Conservation (phyloP, 805 yeast genomes). For the Candida railenensis region DNA sequence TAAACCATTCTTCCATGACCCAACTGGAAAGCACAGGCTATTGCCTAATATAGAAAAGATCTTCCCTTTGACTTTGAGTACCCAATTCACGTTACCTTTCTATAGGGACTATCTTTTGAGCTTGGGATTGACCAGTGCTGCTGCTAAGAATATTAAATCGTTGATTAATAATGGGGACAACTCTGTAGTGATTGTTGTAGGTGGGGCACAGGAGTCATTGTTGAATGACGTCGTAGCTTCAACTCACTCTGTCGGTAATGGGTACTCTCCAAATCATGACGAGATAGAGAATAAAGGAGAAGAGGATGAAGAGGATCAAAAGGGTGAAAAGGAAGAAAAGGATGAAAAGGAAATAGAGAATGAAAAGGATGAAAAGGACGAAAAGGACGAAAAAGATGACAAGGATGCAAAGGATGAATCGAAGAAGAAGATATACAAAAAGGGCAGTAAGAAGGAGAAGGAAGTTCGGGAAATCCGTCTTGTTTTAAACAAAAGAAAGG, state of each 20-base stretch:
- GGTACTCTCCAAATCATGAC: conserved; percentile 20
- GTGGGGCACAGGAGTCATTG: conserved; percentile 92
- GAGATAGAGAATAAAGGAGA: too few relatives aligned
- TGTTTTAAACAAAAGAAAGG: conserved; percentile 75
- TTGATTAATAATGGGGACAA: conserved; percentile 60
- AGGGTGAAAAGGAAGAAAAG: background rate
- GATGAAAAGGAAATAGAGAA: conserved; percentile 10
- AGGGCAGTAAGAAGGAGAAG: conserved; percentile 29
- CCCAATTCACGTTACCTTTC: conserved; percentile 81
- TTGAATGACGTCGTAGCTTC: conserved; percentile 42
- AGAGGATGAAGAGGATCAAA: too few relatives aligned
- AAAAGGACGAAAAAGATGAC: background rate
- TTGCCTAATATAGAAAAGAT: conserved; percentile 83
- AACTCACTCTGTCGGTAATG: conserved; percentile 33
- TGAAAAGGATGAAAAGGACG: background rate
- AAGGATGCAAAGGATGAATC: conserved; percentile 1
- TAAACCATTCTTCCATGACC: conserved; percentile 52
- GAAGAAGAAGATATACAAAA: background rate
- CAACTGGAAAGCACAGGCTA: conserved; percentile 60
- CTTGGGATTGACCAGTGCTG: conserved; percentile 83
- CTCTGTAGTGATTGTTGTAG: conserved; percentile 87
- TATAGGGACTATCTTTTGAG: conserved; percentile 82
- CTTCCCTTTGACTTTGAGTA: conserved; percentile 74
- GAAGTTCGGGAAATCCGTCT: conserved; percentile 60
- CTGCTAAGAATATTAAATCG: conserved; percentile 66